Evolutionary conservation across 2,329 filamentous ascomycete genomes (phyloP), one percentile per base, ranked within the genome.

Genomic region (Aspergillus quadricinctus): DNA sequence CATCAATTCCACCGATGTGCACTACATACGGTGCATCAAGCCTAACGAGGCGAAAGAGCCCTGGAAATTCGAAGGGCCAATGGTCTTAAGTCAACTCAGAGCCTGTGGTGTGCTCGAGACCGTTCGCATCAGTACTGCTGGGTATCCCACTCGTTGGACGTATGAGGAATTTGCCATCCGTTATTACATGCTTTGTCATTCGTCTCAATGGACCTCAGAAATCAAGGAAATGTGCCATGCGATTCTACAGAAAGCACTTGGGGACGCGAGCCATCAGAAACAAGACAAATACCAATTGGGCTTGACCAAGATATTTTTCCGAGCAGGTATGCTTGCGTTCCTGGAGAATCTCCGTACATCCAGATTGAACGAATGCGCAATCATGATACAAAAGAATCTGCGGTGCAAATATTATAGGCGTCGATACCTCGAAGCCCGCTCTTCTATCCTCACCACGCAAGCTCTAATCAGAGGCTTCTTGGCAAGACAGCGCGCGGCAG

Each of bases 1-100:
- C 4, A 99, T 99, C 76, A 96, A 95, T 75, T 92, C 90, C 64
- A 99, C 94, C 2, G 94, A 99, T 72, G 94, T 97, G 21, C 94
- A 99, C 76, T 99, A 99, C 76, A 99, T 99, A 70, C 88, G 94
- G 65, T 99, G 94, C 74, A 97, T 99, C 77, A 99, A 99, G 78
- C 94, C 94, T 31, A 99, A 99, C 72, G 94, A 99, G 77, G 90
- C 86, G 51, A 99, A 99, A 76, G 90, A 90, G 69, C 86, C 94
- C 0, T 99, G 94, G 94, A 93, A 95, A 68, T 99, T 97, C 60
- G 94, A 99, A 72, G 94, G 94, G 0, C 94, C 95, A 3, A 99
- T 99, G 94, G 94, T 99, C 64, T 83, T 99, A 59, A 96, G 91
- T 75, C 94, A 99, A 76, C 81, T 99, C 67, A 88, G 95, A 75